These are phyloP conservation scores for Fomitopsis serialis DNA, from an alignment of 768 basidiomycete species.

Conservation along the genomic window DNA sequence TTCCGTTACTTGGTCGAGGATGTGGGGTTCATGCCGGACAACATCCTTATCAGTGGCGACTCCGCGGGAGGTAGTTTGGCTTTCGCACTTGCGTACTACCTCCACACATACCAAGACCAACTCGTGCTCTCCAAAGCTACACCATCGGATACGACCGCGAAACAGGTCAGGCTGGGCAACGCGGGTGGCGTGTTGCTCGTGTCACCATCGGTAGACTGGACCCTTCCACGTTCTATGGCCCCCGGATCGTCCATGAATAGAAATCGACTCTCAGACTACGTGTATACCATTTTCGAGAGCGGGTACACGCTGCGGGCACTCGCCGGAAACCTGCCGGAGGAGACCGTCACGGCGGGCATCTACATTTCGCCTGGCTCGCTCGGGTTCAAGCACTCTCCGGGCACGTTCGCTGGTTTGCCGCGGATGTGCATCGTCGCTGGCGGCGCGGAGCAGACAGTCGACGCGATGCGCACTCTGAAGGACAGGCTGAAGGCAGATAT, in stretches of 20 bases:
- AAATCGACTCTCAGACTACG: conserved; percentile 2
- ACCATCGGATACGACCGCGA: too few relatives aligned
- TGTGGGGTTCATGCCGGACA: conserved; percentile 35
- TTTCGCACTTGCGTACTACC: conserved; percentile 32
- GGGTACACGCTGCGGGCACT: conserved; percentile 3
- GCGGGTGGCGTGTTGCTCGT: conserved; percentile 27
- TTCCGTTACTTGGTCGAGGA: conserved; percentile 42
- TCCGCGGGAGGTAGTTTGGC: conserved; percentile 52
- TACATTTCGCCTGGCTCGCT: conserved; percentile 9
- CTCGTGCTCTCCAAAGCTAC: conserved; percentile 10
- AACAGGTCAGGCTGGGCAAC: too few relatives aligned
- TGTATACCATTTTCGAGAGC: neutral
- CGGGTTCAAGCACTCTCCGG: neutral
- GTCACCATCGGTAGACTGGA: conserved; percentile 26
- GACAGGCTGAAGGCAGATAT: conserved; percentile 21
- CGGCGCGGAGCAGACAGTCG: conserved; percentile 24
- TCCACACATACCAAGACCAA: conserved; percentile 20
- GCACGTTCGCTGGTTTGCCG: conserved; percentile 18
- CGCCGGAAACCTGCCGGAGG: conserved; percentile 1
- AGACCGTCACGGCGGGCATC: conserved; percentile 1
- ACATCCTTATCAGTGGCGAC: conserved; percentile 47
- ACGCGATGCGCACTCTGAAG: conserved; percentile 20
- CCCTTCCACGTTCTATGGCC: neutral
- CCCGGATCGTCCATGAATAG: conserved; percentile 4
- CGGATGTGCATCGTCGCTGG: conserved; percentile 23